phyloP scores from a whole-genome alignment of 305 asterid genomes.

The Fraxinus paxiana region DNA sequence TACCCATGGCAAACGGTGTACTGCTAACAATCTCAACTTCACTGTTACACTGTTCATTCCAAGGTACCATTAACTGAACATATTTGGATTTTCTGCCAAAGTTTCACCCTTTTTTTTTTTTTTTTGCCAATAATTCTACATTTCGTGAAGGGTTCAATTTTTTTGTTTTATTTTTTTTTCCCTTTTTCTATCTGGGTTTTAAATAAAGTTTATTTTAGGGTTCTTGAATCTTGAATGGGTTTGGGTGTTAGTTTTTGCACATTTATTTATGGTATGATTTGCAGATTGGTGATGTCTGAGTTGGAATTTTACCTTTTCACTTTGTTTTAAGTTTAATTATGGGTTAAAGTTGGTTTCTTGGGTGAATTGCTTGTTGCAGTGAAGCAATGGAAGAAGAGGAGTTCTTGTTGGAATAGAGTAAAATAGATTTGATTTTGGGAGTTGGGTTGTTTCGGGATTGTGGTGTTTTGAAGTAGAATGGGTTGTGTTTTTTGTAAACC shows the following conservation, averaged over 20 bases:
- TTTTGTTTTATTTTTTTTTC: no score
- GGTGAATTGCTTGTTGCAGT: conserved; percentile 31
- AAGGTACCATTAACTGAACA: conserved; percentile 28
- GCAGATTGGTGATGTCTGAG: conserved; percentile 20
- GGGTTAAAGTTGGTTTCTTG: conserved; percentile 37
- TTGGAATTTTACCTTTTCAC: conserved; percentile 21
- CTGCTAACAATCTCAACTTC: conserved; percentile 24
- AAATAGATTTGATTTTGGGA: conserved; percentile 34
- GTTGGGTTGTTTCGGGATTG: conserved; percentile 40
- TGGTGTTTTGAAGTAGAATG: conserved; percentile 42
- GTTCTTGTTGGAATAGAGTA: conserved; percentile 28
- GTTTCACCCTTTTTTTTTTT: conserved; percentile 6
- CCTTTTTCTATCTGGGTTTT: background rate
- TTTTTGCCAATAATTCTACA: background rate
- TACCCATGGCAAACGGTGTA: conserved; percentile 36
- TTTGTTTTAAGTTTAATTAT: conserved; percentile 27
- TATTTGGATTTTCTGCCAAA: conserved; percentile 22
- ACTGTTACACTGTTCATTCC: conserved; percentile 26
- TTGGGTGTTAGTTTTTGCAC: conserved; percentile 19
- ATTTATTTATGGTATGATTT: conserved; percentile 9
- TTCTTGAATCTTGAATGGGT: conserved; percentile 16
- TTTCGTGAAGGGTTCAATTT: background rate
- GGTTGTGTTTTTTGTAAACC: conserved; percentile 78
- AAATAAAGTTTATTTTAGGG: conserved; percentile 11
- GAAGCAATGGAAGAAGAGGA: conserved; percentile 44